Percentiles rank a stretch among this genome's conserved stretches.
phyloP scores from a whole-genome alignment of 176 grass and related monocot species.

The Metroxylon sagu region DNA sequence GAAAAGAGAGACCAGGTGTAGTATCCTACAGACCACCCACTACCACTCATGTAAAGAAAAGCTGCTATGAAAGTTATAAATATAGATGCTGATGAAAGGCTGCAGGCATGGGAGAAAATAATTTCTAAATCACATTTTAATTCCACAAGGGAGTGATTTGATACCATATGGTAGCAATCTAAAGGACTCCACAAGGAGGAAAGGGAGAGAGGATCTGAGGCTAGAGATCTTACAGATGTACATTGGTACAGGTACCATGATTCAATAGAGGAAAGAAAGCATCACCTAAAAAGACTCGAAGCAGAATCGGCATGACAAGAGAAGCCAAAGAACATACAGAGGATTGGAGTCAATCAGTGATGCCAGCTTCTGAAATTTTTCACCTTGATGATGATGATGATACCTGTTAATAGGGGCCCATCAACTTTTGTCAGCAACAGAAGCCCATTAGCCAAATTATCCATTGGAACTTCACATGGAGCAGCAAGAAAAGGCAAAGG shows the following conservation, averaged over 20 bases:
- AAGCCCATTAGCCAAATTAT: not conserved
- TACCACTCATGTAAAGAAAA: conserved; percentile 22
- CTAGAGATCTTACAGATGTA: conserved; percentile 7
- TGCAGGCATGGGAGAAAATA: conserved; percentile 51
- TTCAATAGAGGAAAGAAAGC: conserved; percentile 10
- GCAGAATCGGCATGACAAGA: conserved; percentile 1
- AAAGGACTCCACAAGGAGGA: conserved; percentile 6
- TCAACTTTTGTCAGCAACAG: not conserved
- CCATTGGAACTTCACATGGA: conserved; percentile 22
- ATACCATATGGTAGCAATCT: not conserved
- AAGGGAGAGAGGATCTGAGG: conserved; percentile 16
- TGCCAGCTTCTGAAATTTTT: not conserved
- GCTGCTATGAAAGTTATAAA: conserved; percentile 11
- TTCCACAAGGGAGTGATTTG: conserved; percentile 33
- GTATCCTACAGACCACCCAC: conserved; percentile 31
- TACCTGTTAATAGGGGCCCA: not conserved
- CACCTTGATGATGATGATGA: conserved; percentile 14
- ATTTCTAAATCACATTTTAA: conserved; percentile 55
- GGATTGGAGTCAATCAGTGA: not conserved
- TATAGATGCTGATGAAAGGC: conserved; percentile 42
- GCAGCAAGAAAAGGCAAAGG: conserved; percentile 8
- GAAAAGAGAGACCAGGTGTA: conserved; percentile 6
- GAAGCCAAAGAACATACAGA: not conserved
- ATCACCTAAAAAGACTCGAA: conserved; percentile 24
- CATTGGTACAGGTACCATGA: conserved; percentile 7